phyloP scores from a whole-genome alignment of 225 moss, liverwort and hornwort species.

The Pseudisothecium myosuroides region DNA sequence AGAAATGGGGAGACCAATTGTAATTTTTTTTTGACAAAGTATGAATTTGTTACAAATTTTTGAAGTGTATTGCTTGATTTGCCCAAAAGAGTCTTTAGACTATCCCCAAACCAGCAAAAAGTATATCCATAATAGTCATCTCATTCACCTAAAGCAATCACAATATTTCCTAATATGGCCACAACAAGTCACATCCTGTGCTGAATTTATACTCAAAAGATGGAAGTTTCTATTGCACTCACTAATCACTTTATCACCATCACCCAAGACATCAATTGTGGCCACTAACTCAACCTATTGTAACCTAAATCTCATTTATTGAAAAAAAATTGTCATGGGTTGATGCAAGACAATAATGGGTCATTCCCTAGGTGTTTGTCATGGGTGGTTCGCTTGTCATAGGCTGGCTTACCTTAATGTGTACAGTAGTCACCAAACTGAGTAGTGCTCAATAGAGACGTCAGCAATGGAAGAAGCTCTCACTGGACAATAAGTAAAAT shows the following conservation, averaged over 20 bases:
- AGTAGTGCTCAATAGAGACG: not conserved
- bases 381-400: not conserved
- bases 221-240: not conserved
- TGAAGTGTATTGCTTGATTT: rapidly evolving
- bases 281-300: not conserved
- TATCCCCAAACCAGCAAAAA: not conserved
- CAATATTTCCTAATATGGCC: not conserved
- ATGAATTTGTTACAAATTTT: not conserved
- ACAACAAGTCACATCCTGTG: not conserved
- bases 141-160: not conserved
- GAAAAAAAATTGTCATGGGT: not conserved
- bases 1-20: not conserved
- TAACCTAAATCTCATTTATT: not conserved
- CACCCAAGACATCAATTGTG: not conserved
- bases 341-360: not conserved
- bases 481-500: not conserved
- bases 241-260: not conserved
- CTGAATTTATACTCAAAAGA: not conserved
- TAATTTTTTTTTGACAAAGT: too few relatives aligned
- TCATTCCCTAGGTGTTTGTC: too few relatives aligned
- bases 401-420: not conserved
- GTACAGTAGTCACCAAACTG: not conserved
- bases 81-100: not conserved
- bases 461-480: not conserved
- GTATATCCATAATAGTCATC: not conserved